Conservation (phyloP, 139 green algal species). For the Coelastrella sp. region DNA sequence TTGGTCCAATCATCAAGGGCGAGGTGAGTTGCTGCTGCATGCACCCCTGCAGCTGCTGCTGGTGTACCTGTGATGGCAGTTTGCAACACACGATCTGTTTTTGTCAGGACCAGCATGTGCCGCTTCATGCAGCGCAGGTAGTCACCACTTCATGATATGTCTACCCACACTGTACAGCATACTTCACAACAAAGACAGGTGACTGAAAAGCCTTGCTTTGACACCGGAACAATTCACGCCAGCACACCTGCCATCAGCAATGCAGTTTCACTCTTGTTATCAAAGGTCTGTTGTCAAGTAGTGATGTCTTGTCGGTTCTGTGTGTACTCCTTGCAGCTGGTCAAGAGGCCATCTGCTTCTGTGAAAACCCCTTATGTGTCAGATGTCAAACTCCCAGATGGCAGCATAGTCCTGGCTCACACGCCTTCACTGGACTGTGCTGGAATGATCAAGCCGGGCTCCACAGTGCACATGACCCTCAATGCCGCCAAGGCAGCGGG, state of each 20-base stretch:
- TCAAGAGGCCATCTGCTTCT: constrained; percentile 37
- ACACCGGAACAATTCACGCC: background rate
- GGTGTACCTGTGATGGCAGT: background rate
- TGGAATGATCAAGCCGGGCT: constrained; percentile 47
- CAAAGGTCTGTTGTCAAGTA: background rate
- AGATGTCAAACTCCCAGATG: constrained; percentile 34
- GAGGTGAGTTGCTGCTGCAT: background rate
- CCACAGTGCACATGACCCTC: constrained; percentile 15
- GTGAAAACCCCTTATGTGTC: constrained; percentile 50
- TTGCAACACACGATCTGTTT: background rate
- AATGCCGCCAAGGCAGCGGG: background rate
- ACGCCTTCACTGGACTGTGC: constrained; percentile 49
- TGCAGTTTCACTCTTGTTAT: background rate
- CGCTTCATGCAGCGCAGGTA: background rate
- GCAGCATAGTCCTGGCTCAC: constrained; percentile 42
- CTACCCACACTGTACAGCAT: background rate
- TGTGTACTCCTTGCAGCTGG: constrained; percentile 6
- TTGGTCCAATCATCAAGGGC: too few relatives aligned
- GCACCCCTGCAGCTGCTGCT: constrained; percentile 14
- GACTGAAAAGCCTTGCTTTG: background rate
- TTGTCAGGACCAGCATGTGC: background rate
- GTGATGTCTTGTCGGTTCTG: background rate
- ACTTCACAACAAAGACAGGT: background rate
- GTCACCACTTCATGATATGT: background rate
- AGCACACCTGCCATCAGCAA: background rate